Evolutionary conservation across 1,284 basidiomycete species (phyloP), one percentile per base, ranked within the genome.

Genomic region (Inonotus obliquus): DNA sequence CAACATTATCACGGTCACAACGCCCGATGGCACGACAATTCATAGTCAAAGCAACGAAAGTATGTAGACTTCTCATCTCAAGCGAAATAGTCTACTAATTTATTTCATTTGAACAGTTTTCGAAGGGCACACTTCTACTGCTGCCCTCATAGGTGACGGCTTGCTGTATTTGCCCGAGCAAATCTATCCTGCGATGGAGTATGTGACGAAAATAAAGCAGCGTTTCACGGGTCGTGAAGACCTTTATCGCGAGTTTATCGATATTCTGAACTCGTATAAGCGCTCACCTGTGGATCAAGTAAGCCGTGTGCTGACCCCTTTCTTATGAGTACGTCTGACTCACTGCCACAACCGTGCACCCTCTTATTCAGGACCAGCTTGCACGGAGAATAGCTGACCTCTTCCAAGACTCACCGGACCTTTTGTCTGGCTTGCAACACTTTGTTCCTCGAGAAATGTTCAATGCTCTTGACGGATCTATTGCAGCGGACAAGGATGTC

Each of bases 201-300:
- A 97, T 69, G 94, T 99, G 44, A 95, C 97, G 76, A 95, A 94
- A 76, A 98, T 98, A 77, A 98, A 97, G 76, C 90, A 92, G 67
- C 87, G 94, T 44, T 98, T 95, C 75, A 78, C 78, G 21, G 77
- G 79, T 60, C 92, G 96, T 68, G 86, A 93, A 1, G 93, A 96
- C 38, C 95, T 91, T 9, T 99, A 98, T 76, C 90, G 92, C 70
- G 88, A 92, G 69, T 98, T 99, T 75, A 77, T 98, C 62, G 94
- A 96, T 75, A 94, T 98, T 65, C 77, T 98, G 32, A 91, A 93
- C 1, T 82, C 85, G 57, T 77, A 82, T 58, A 76, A 77, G 61
- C 76, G 79, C 2, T 79, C 80, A 55, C 73, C 77, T 14, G 80
- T 80, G 66, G 92, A 94, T 74, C 86, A 96, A 75, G 92, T 92